Conservation (phyloP, 352 stramenopile species). For the Thalassiosira exigua region DNA sequence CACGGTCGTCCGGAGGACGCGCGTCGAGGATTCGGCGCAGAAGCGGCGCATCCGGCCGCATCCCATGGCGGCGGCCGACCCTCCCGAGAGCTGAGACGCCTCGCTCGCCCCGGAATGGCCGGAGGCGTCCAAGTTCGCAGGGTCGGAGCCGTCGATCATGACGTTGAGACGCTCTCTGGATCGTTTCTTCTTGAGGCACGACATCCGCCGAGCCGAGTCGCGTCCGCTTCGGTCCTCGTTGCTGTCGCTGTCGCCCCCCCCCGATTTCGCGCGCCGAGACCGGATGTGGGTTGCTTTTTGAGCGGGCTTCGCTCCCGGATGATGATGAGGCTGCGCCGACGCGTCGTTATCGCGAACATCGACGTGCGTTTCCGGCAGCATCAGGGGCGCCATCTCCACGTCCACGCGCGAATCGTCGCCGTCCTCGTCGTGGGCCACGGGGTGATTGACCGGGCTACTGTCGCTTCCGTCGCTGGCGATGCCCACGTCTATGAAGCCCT, state of each 20-base stretch:
- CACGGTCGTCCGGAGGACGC: slow-evolving; percentile 50
- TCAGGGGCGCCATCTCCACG: not conserved
- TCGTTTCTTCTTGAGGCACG: slow-evolving; percentile 22
- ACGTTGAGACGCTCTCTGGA: not conserved
- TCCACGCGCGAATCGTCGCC: not conserved
- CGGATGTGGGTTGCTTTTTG: slow-evolving; percentile 17
- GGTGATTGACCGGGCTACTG: not conserved
- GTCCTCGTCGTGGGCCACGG: not conserved
- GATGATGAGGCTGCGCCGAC: not conserved
- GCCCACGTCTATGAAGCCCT: slow-evolving; percentile 38
- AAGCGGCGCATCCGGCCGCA: slow-evolving; percentile 32
- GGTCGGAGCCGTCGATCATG: not conserved
- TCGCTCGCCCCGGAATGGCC: not conserved
- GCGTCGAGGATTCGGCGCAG: slow-evolving; percentile 31
- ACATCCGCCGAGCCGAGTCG: not conserved
- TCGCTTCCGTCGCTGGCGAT: not conserved
- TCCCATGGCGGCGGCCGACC: slow-evolving; percentile 40
- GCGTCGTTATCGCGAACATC: not conserved
- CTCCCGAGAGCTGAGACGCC: slow-evolving; percentile 1
- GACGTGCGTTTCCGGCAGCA: not conserved
- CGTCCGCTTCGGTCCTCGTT: not conserved
- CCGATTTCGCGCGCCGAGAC: not conserved
- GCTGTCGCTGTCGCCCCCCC: not conserved
- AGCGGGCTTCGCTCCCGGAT: not conserved
- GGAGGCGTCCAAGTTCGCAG: not conserved